A percentile compares a stretch with the other conserved stretches of the same genome.
phyloP scores from a whole-genome alignment of 768 basidiomycete species.

The Russula emetica region DNA sequence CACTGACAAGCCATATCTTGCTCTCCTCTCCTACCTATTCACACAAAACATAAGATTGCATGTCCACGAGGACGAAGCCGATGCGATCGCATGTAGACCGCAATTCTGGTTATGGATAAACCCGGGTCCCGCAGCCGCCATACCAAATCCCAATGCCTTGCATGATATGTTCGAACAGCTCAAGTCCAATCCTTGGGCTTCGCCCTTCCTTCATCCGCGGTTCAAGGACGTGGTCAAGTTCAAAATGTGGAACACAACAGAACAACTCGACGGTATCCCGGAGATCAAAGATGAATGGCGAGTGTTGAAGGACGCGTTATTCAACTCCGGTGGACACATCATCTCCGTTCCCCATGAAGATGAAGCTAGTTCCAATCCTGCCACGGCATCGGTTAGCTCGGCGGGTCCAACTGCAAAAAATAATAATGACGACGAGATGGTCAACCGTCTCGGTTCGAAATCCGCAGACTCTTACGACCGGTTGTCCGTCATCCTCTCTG shows the following conservation, averaged over 20 bases:
- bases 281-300: conserved; percentile 93
- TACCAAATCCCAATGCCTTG: conserved; percentile 78
- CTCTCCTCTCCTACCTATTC: conserved; percentile 89
- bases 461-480: conserved; percentile 85
- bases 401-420: conserved; percentile 21
- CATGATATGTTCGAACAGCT: conserved; percentile 81
- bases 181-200: conserved; percentile 85
- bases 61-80: conserved; percentile 45
- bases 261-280: conserved; percentile 86
- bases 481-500: conserved; percentile 88
- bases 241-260: conserved; percentile 97
- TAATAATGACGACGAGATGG: conserved; percentile 45
- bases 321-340: conserved; percentile 82
- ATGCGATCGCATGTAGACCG: conserved; percentile 68
- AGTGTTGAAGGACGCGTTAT: conserved; percentile 63
- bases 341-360: conserved; percentile 56
- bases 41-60: conserved; percentile 92
- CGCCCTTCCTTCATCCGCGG: conserved; percentile 88
- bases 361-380: conserved; percentile 37
- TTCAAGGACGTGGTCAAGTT: conserved; percentile 93
- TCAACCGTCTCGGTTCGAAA: conserved; percentile 85
- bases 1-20: conserved; percentile 97
- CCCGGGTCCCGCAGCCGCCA: conserved; percentile 89
- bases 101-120: conserved; percentile 99
- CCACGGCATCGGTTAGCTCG: conserved; percentile 24